Conservation (phyloP, 768 basidiomycete species). For the Collybiopsis confluens region DNA sequence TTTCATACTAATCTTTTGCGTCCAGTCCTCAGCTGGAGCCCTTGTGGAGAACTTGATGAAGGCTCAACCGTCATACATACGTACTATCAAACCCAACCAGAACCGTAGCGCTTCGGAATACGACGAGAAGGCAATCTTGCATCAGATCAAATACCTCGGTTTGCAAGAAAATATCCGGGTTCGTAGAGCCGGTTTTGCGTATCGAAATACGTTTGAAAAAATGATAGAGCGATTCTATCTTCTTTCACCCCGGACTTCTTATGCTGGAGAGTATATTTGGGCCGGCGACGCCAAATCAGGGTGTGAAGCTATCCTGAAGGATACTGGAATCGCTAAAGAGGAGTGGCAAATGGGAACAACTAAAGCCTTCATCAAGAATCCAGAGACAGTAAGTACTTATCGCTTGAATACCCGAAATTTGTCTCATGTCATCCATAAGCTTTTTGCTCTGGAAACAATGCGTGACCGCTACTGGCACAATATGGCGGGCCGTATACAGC, state of each 20-base stretch:
- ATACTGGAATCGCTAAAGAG: slow-evolving; percentile 92
- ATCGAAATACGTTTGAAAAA: slow-evolving; percentile 97
- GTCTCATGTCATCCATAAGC: slow-evolving; percentile 37
- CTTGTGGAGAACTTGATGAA: slow-evolving; percentile 98
- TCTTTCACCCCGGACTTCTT: slow-evolving; percentile 90
- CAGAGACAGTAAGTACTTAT: slow-evolving; percentile 73
- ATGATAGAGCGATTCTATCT: slow-evolving; percentile 99
- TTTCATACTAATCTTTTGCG: neutral
- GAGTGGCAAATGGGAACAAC: slow-evolving; percentile 99
- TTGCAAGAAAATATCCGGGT: slow-evolving; percentile 98
- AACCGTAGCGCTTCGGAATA: slow-evolving; percentile 91
- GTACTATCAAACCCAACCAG: slow-evolving; percentile 98
- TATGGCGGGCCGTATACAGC: slow-evolving; percentile 96
- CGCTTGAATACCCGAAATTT: neutral
- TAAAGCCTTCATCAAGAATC: slow-evolving; percentile 99
- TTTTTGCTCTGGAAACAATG: slow-evolving; percentile 98
- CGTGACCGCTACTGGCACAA: slow-evolving; percentile 99
- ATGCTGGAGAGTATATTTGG: slow-evolving; percentile 99
- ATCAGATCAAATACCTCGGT: slow-evolving; percentile 99
- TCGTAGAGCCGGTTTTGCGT: slow-evolving; percentile 95
- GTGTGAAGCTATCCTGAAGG: slow-evolving; percentile 88
- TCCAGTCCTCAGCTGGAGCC: slow-evolving; percentile 89
- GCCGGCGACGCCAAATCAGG: slow-evolving; percentile 85
- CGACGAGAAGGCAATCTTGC: slow-evolving; percentile 90
- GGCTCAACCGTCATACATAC: slow-evolving; percentile 95